Evolutionary conservation across 2,329 filamentous ascomycete species (phyloP).

Genomic region (Aspergillus tamarii): DNA sequence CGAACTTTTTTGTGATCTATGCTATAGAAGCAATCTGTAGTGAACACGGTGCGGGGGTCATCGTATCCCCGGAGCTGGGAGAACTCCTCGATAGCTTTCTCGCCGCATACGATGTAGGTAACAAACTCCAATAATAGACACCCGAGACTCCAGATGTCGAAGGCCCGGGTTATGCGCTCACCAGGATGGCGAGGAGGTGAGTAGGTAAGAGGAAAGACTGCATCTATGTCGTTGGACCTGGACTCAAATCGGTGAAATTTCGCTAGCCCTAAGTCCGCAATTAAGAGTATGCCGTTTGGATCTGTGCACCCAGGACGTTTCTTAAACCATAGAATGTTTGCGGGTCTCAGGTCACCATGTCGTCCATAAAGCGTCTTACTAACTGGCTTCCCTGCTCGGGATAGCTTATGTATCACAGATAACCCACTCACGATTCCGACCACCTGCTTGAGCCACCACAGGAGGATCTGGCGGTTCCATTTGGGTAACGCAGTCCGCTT

Average conservation of each 20-base stretch:
- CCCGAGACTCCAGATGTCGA: conserved; percentile 39
- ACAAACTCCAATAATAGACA: conserved; percentile 43
- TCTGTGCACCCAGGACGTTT: not conserved
- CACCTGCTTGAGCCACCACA: conserved; percentile 35
- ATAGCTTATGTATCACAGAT: conserved; percentile 27
- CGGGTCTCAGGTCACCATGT: conserved; percentile 42
- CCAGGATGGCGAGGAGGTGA: conserved; percentile 39
- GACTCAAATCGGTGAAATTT: conserved; percentile 38
- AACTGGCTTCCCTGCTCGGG: not conserved
- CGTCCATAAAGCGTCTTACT: conserved; percentile 30
- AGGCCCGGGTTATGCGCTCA: conserved; percentile 13
- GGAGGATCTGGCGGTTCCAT: conserved; percentile 17
- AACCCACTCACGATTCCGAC: conserved; percentile 30
- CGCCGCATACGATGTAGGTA: conserved; percentile 39
- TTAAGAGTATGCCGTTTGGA: conserved; percentile 26
- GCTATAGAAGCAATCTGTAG: conserved; percentile 14
- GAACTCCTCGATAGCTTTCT: conserved; percentile 14
- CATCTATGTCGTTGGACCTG: conserved; percentile 28
- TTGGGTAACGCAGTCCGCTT: conserved; percentile 11
- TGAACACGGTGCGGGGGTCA: not conserved
- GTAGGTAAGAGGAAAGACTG: conserved; percentile 34
- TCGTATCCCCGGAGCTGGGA: conserved; percentile 7
- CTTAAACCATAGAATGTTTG: conserved; percentile 40
- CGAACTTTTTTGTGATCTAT: conserved; percentile 1
- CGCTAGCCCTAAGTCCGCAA: conserved; percentile 41